Evolutionary conservation across 805 yeast species (phyloP).

Genomic region (Starmerella bombi): DNA sequence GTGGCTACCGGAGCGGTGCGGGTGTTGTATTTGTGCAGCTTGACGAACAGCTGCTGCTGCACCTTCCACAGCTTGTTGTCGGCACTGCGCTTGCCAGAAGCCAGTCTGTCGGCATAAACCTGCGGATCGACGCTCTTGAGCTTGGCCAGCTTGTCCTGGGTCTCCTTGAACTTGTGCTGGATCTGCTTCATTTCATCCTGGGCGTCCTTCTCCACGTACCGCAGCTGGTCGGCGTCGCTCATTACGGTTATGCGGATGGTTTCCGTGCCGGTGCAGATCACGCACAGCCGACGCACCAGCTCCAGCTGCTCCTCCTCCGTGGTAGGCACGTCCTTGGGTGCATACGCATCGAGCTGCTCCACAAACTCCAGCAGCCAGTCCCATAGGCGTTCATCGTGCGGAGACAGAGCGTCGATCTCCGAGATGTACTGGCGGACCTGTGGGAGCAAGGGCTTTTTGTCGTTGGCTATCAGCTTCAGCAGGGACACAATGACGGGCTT

Average conservation of each 20-base stretch:
- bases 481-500: conserved; percentile 26
- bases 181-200: conserved; percentile 23
- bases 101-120: conserved; percentile 22
- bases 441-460: conserved; percentile 23
- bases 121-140: conserved; percentile 18
- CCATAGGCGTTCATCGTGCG: conserved; percentile 28
- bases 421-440: conserved; percentile 20
- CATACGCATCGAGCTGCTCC: conserved; percentile 16
- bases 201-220: conserved; percentile 20
- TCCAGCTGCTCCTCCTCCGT: conserved; percentile 22
- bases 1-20: conserved; percentile 27
- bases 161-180: conserved; percentile 20
- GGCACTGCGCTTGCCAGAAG: conserved; percentile 21
- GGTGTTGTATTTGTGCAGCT: conserved; percentile 23
- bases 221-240: conserved; percentile 25
- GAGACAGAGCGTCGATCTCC: conserved; percentile 27
- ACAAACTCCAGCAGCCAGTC: conserved; percentile 22
- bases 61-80: conserved; percentile 21
- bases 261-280: conserved; percentile 26
- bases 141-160: conserved; percentile 18
- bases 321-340: conserved; percentile 11
- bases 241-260: conserved; percentile 27
- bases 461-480: conserved; percentile 25
- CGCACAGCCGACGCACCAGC: conserved; percentile 23
- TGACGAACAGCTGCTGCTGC: conserved; percentile 23